Base-by-base conservation (phyloP, 805 yeast species). In the Metschnikowia lachancei region DNA sequence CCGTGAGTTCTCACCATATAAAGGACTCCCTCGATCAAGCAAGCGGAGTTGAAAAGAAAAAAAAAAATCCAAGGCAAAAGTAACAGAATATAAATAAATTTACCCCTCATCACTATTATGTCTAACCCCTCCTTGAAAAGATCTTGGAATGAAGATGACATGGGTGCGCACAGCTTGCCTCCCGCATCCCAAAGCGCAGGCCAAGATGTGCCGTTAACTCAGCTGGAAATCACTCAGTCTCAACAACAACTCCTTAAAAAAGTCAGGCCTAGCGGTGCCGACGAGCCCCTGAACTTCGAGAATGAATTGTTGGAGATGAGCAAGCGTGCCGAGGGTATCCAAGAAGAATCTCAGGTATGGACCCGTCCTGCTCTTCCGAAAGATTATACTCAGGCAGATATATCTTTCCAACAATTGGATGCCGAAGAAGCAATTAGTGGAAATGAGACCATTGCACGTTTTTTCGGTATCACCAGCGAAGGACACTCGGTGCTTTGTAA, bases 401-500 rank as follows among this genome's bases (percentile, higher is more conserved):
- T 86, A 22, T 74, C 77, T 1, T 91, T 91, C 63, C 98, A 94
- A 65, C 99, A 94, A 60, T 72, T 94, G 57, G 99, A 94, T 64
- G 96, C 95, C 1, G 98, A 94, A 59, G 99, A 94, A 58, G 78
- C 87, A 2, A 61, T 67, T 24, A 62, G 78, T 8, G 78, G 79
- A 31, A 82, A 80, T 13, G 72, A 77, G 20, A 78, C 85, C 0
- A 75, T 80, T 1, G 87, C 91, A 0, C 77, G 97, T 45, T 85
- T 95, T 60, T 94, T 91, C 65, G 99, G 99, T 47, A 90, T 95
- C 33, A 90, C 98, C 1, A 79, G 75, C 47, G 83, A 80, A 46
- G 99, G 99, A 3, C 72, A 89, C 60, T 87, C 97, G 0, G 87
- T 94, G 17, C 74, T 91, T 54, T 91, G 98, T 69, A 89, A 86